phyloP scores from a whole-genome alignment of 2,329 filamentous ascomycete species.

The Colletotrichum destructivum region DNA sequence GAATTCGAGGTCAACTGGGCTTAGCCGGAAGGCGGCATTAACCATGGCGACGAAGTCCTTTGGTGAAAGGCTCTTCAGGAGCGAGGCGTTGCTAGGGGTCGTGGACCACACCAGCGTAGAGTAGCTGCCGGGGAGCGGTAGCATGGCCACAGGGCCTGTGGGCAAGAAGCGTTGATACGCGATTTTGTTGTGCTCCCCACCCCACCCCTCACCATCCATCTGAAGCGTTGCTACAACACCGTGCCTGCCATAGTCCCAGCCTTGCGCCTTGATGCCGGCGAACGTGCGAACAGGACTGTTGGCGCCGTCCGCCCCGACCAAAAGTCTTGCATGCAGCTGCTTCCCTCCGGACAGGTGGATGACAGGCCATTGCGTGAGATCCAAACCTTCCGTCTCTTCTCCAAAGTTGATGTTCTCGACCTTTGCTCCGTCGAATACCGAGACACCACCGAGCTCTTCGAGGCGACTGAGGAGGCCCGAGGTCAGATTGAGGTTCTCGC shows the following conservation, averaged over 20 bases:
- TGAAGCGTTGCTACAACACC: constrained; percentile 92
- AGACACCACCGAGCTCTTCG: constrained; percentile 76
- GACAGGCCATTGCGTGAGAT: constrained; percentile 90
- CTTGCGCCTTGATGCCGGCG: constrained; percentile 85
- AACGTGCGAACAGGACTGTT: constrained; percentile 95
- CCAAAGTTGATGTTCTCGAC: constrained; percentile 88
- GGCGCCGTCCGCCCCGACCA: constrained; percentile 94
- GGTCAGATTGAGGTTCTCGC: constrained; percentile 92
- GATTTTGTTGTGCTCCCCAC: constrained; percentile 72
- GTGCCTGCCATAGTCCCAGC: constrained; percentile 94
- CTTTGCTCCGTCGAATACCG: constrained; percentile 81
- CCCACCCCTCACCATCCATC: constrained; percentile 74
- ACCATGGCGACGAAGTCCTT: constrained; percentile 88
- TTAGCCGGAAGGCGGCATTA: constrained; percentile 92
- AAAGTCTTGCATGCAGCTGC: constrained; percentile 82
- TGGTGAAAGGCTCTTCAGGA: constrained; percentile 81
- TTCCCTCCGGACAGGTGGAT: constrained; percentile 79
- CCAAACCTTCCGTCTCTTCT: constrained; percentile 75
- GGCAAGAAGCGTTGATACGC: constrained; percentile 97
- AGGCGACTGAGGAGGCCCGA: constrained; percentile 82
- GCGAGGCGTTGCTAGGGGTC: constrained; percentile 82
- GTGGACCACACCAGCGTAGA: constrained; percentile 97
- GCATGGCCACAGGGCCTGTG: constrained; percentile 90
- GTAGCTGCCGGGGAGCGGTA: constrained; percentile 87
- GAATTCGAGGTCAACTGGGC: constrained; percentile 84